These are phyloP conservation scores for Flaveria floridana DNA, from an alignment of 140 eudicot species.

Conservation along the genomic window DNA sequence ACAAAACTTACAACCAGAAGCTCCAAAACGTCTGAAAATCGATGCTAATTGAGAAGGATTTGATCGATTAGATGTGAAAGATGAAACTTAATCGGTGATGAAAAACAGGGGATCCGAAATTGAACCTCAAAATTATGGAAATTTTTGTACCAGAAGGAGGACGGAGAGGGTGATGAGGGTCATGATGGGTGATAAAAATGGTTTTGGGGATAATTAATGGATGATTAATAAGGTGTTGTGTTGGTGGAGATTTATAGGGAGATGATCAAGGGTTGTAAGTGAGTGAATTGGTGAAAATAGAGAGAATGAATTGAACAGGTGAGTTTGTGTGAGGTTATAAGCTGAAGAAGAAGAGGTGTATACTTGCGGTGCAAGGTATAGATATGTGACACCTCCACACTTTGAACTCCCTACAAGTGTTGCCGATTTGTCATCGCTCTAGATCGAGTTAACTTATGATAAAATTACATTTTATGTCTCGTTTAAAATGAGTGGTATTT, in stretches of 20 bases:
- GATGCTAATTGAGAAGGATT: not conserved
- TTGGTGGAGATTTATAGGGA: not conserved
- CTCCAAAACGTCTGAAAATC: not conserved
- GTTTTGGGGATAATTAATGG: not conserved
- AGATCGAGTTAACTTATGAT: too few species aligned
- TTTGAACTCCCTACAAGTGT: not conserved
- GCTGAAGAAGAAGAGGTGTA: not conserved
- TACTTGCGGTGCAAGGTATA: not conserved
- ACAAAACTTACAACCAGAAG: not conserved
- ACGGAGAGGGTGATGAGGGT: slow-evolving; percentile 17
- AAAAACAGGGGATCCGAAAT: slow-evolving; percentile 11
- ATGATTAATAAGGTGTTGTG: not conserved
- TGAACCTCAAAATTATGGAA: not conserved
- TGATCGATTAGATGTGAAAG: not conserved
- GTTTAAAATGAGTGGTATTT: too few species aligned
- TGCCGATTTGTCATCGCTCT: not conserved
- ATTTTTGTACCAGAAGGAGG: slow-evolving; percentile 1
- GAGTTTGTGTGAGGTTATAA: not conserved
- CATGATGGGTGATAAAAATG: slow-evolving; percentile 1
- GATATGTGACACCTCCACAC: not conserved
- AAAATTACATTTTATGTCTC: too few species aligned
- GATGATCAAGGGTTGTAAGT: not conserved
- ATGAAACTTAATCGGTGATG: not conserved
- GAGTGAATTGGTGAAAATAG: not conserved
- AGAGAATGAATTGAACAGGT: not conserved